phyloP scores from a whole-genome alignment of 2,329 filamentous ascomycete genomes.

The Colletotrichum camelliae region DNA sequence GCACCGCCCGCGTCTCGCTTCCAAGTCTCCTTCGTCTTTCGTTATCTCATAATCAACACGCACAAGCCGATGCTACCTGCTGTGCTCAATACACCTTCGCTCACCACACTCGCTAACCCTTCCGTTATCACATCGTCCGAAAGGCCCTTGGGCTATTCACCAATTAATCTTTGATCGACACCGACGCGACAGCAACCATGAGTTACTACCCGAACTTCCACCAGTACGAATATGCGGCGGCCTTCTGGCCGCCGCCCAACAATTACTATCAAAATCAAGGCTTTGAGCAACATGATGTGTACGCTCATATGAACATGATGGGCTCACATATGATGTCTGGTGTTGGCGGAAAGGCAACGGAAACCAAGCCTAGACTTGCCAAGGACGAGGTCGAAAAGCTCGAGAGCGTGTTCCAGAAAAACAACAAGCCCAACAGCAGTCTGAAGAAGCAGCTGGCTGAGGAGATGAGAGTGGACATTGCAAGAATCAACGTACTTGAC shows the following conservation, averaged over 20 bases:
- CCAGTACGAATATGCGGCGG: slow-evolving; percentile 6
- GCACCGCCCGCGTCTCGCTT: neutral
- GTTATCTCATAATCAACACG: neutral
- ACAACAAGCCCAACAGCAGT: slow-evolving; percentile 68
- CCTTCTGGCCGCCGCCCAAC: neutral
- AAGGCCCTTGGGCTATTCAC: neutral
- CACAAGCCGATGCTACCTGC: neutral
- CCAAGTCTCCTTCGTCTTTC: neutral
- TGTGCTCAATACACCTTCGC: neutral
- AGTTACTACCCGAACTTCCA: neutral
- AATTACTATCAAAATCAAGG: slow-evolving; percentile 15
- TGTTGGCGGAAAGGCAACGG: slow-evolving; percentile 37
- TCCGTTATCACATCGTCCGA: neutral
- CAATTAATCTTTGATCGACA: neutral
- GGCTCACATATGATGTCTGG: neutral
- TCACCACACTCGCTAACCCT: neutral
- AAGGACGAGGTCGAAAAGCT: slow-evolving; percentile 65
- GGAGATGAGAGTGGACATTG: slow-evolving; percentile 65
- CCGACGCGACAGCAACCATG: neutral
- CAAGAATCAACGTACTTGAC: slow-evolving; percentile 63
- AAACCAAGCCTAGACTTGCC: slow-evolving; percentile 59
- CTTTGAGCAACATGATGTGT: neutral
- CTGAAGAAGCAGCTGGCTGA: slow-evolving; percentile 67
- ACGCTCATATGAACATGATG: slow-evolving; percentile 22
- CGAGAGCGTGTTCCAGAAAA: slow-evolving; percentile 67